A percentile compares a stretch with the other conserved stretches of the same genome.
Conservation (phyloP, 2,329 filamentous ascomycete species). For the Ceratocystis lukuohia region DNA sequence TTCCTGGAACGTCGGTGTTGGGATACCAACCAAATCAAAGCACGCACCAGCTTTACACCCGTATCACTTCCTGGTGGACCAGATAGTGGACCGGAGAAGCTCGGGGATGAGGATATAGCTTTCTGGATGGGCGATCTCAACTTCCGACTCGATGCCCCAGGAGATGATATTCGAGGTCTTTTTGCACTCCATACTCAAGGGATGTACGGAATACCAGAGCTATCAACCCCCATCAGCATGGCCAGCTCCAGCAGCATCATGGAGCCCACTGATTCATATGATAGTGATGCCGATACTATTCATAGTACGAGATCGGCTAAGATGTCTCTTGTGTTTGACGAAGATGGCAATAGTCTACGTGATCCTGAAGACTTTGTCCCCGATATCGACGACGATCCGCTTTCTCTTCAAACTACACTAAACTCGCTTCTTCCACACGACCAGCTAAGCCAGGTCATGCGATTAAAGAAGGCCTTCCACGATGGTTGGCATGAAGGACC, state of each 20-base stretch:
- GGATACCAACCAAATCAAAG: constrained; percentile 70
- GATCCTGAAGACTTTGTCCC: constrained; percentile 53
- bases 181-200: constrained; percentile 71
- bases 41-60: constrained; percentile 64
- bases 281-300: constrained; percentile 21
- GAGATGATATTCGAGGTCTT: constrained; percentile 75
- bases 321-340: constrained; percentile 9
- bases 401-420: constrained; percentile 77
- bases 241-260: constrained; percentile 24
- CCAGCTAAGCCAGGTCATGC: constrained; percentile 64
- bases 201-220: constrained; percentile 47
- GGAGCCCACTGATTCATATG: constrained; percentile 18
- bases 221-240: constrained; percentile 23
- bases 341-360: constrained; percentile 29
- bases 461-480: constrained; percentile 64
- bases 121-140: constrained; percentile 98
- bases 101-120: constrained; percentile 83
- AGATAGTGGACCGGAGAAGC: constrained; percentile 51
- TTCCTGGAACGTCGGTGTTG: constrained; percentile 75
- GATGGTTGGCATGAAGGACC: constrained; percentile 85
- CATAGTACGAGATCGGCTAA: constrained; percentile 16
- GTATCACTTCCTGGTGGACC: constrained; percentile 52
- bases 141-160: constrained; percentile 77
- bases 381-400: constrained; percentile 62
- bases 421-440: constrained; percentile 81